Percentiles rank a stretch among this genome's conserved stretches.
phyloP scores from a whole-genome alignment of 2,329 filamentous ascomycete genomes.

The Cladosporium sp. region DNA sequence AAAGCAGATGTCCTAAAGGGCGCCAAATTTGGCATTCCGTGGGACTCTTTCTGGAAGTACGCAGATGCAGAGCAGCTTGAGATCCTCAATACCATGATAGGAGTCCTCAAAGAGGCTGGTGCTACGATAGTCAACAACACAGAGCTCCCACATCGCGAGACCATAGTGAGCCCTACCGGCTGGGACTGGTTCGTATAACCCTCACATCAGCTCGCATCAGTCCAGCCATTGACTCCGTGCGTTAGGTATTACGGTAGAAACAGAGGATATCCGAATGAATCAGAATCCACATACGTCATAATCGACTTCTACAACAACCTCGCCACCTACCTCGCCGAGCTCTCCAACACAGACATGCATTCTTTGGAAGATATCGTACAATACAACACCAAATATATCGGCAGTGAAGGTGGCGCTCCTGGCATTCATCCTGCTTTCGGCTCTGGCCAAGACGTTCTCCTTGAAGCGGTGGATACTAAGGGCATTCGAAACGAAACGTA shows the following conservation, averaged over 20 bases:
- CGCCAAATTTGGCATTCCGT: constrained; percentile 66
- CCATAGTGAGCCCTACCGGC: constrained; percentile 59
- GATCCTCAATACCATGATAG: constrained; percentile 47
- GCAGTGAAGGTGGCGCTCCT: constrained; percentile 62
- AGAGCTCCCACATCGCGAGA: constrained; percentile 60
- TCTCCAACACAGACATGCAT: constrained; percentile 56
- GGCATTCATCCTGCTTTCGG: constrained; percentile 56
- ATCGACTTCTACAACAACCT: constrained; percentile 67
- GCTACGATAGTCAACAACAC: constrained; percentile 65
- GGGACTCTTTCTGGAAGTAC: constrained; percentile 65
- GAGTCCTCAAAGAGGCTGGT: constrained; percentile 55
- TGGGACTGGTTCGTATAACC: constrained; percentile 57
- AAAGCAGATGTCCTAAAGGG: constrained; percentile 52
- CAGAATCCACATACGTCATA: constrained; percentile 68
- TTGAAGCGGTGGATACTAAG: constrained; percentile 56
- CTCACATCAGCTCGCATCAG: neutral
- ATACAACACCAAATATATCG: constrained; percentile 56
- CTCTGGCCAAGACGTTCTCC: constrained; percentile 67
- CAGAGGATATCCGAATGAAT: constrained; percentile 64
- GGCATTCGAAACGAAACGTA: constrained; percentile 62
- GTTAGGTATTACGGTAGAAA: constrained; percentile 53
- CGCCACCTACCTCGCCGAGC: constrained; percentile 56
- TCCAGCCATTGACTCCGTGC: neutral
- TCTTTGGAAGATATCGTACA: constrained; percentile 61
- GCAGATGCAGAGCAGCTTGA: constrained; percentile 53